These are phyloP conservation scores for Boletus vinaceobasis DNA, from an alignment of 768 basidiomycete species.

Conservation along the genomic window DNA sequence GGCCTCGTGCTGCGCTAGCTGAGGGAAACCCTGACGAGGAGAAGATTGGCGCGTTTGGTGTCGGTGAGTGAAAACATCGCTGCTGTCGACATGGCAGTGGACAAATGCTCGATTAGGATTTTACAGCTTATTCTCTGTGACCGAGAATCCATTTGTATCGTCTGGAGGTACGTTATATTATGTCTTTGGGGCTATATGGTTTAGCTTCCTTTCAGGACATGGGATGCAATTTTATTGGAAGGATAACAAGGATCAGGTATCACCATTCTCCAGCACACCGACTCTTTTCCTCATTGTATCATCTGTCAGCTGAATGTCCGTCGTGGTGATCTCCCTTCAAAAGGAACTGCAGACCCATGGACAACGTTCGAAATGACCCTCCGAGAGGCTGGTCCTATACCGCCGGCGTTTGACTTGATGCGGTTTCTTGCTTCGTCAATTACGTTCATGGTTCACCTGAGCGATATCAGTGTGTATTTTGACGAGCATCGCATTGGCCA, in stretches of 20 bases:
- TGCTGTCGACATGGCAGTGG: background rate
- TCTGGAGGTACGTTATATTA: conserved; percentile 61
- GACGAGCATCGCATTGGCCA: conserved; percentile 71
- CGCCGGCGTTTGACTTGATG: conserved; percentile 80
- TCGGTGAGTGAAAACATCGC: conserved; percentile 10
- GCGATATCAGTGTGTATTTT: conserved; percentile 75
- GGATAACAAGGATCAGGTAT: conserved; percentile 82
- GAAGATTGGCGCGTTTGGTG: conserved; percentile 27
- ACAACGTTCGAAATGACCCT: conserved; percentile 89
- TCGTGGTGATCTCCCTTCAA: conserved; percentile 58
- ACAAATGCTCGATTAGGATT: conserved; percentile 43
- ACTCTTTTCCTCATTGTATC: background rate
- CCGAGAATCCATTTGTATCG: conserved; percentile 78
- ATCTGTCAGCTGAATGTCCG: conserved; percentile 69
- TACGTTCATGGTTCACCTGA: conserved; percentile 85
- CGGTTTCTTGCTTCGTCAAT: conserved; percentile 89
- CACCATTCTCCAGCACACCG: background rate
- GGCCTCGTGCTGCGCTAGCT: background rate
- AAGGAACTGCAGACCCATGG: conserved; percentile 50
- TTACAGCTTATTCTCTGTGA: conserved; percentile 79
- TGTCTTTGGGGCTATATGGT: background rate
- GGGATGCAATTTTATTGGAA: conserved; percentile 99
- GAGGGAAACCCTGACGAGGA: conserved; percentile 27
- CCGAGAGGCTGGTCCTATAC: conserved; percentile 76
- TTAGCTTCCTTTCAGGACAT: conserved; percentile 44